Percentiles rank a stretch among this genome's conserved stretches.
Conservation (phyloP, 129 eudicot genomes). For the Chrysanthemum makinoi region DNA sequence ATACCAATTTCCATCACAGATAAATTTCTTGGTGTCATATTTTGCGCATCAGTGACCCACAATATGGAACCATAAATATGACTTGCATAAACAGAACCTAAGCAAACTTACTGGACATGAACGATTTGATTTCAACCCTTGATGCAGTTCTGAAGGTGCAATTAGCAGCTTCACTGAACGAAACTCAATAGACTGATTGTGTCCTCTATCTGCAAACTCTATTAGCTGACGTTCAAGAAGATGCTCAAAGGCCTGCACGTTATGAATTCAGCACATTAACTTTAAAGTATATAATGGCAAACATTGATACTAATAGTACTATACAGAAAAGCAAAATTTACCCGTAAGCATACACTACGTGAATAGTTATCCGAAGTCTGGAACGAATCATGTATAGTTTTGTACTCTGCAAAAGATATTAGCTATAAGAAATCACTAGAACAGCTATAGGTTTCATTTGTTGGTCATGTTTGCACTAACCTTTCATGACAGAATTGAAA, state of each 20-base stretch:
- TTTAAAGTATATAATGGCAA: neutral
- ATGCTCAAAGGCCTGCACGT: slow-evolving; percentile 87
- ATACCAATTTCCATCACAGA: neutral
- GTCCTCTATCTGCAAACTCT: slow-evolving; percentile 70
- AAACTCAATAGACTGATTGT: slow-evolving; percentile 67
- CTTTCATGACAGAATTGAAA: slow-evolving; percentile 85
- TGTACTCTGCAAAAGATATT: slow-evolving; percentile 61
- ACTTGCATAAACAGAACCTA: neutral
- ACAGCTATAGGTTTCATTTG: neutral
- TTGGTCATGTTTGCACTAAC: slow-evolving; percentile 34
- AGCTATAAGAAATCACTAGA: neutral
- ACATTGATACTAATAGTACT: neutral
- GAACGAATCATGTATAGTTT: slow-evolving; percentile 60
- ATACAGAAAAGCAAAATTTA: slow-evolving; percentile 23
- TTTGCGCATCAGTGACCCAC: neutral
- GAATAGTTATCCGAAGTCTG: slow-evolving; percentile 72
- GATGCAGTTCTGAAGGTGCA: slow-evolving; percentile 58
- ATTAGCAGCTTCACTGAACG: slow-evolving; percentile 78
- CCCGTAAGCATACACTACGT: slow-evolving; percentile 79
- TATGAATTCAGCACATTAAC: neutral
- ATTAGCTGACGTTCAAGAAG: slow-evolving; percentile 69
- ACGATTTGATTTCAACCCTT: slow-evolving; percentile 61
- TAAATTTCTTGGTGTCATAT: neutral
- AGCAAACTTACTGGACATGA: slow-evolving; percentile 73
- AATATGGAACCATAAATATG: neutral